Percentiles rank a stretch among this genome's conserved stretches.
These are phyloP conservation scores for Penicillium robsamsonii DNA, from an alignment of 495 filamentous ascomycete species.

Conservation along the genomic window DNA sequence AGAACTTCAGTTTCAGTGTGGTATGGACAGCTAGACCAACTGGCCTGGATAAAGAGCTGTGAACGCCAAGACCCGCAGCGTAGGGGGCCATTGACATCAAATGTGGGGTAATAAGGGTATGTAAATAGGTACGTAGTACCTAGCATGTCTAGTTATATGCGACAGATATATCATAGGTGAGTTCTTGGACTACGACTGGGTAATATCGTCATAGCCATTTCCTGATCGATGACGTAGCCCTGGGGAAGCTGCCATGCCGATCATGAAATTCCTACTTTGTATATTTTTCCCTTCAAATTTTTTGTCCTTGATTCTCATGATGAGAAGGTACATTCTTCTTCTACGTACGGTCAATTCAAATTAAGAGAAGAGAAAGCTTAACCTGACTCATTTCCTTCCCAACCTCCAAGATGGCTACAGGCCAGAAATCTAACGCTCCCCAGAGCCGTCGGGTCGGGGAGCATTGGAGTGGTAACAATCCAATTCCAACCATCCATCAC, in stretches of 20 bases:
- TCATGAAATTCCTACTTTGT: neutral
- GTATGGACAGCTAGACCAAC: too few relatives aligned
- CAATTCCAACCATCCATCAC: slow-evolving; percentile 81
- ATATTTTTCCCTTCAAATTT: neutral
- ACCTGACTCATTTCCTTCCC: neutral
- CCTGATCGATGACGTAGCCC: slow-evolving; percentile 27
- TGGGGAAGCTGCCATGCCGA: slow-evolving; percentile 11
- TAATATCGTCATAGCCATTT: slow-evolving; percentile 22
- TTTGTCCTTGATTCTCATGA: neutral
- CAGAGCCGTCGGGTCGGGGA: slow-evolving; percentile 37
- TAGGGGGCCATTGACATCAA: neutral
- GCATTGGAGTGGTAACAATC: slow-evolving; percentile 56
- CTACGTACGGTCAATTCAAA: neutral
- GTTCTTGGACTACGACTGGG: too few relatives aligned
- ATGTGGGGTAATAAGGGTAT: slow-evolving; percentile 13
- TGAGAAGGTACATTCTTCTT: slow-evolving; percentile 1
- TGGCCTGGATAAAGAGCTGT: too few relatives aligned
- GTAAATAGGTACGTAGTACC: too few relatives aligned
- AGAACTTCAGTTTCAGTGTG: too few relatives aligned
- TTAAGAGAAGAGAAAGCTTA: neutral
- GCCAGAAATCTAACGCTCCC: slow-evolving; percentile 21
- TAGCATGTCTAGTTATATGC: neutral
- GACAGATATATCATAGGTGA: slow-evolving; percentile 11
- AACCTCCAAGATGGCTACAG: slow-evolving; percentile 23
- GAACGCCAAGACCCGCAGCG: neutral